A percentile compares a stretch with the other conserved stretches of the same genome.
phyloP scores from a whole-genome alignment of 345 rosid species.

The Brassica napus region DNA sequence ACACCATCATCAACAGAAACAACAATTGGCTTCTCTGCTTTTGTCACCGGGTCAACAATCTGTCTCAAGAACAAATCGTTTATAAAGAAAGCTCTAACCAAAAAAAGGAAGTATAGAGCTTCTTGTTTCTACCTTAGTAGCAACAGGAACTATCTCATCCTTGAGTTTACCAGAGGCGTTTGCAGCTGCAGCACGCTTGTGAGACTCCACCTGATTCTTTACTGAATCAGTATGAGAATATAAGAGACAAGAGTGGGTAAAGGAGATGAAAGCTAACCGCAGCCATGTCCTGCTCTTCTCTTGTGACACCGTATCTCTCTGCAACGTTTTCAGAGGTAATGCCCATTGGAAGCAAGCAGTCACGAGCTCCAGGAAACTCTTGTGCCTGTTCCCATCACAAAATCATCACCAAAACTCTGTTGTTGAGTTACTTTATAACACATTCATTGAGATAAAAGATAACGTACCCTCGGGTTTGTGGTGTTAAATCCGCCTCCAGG shows the following conservation, averaged over 20 bases:
- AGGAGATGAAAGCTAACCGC: constrained; percentile 52
- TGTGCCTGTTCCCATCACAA: constrained; percentile 48
- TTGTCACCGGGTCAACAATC: constrained; percentile 85
- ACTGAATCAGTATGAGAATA: constrained; percentile 20
- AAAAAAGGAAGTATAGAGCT: constrained; percentile 12
- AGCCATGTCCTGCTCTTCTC: constrained; percentile 89
- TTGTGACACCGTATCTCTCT: constrained; percentile 68
- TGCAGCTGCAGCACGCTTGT: constrained; percentile 93
- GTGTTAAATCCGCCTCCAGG: constrained; percentile 27
- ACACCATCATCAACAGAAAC: constrained; percentile 84
- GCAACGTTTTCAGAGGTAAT: constrained; percentile 97
- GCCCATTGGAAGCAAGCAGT: constrained; percentile 98
- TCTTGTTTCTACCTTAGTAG: constrained; percentile 63
- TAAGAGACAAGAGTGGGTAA: constrained; percentile 1
- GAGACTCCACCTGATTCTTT: constrained; percentile 76
- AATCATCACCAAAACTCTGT: too few relatives aligned
- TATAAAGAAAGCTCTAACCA: not conserved
- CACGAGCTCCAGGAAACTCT: constrained; percentile 67
- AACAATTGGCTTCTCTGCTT: constrained; percentile 63
- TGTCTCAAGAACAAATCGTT: constrained; percentile 34
- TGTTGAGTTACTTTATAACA: not conserved
- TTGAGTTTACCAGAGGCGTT: constrained; percentile 78
- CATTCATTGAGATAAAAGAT: constrained; percentile 6
- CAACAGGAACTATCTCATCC: constrained; percentile 83
- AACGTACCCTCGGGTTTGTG: constrained; percentile 68